Percentiles rank a stretch among this genome's conserved stretches.
Conservation (phyloP, 495 filamentous ascomycete species). For the Paragyromitra xinjiangensis region DNA sequence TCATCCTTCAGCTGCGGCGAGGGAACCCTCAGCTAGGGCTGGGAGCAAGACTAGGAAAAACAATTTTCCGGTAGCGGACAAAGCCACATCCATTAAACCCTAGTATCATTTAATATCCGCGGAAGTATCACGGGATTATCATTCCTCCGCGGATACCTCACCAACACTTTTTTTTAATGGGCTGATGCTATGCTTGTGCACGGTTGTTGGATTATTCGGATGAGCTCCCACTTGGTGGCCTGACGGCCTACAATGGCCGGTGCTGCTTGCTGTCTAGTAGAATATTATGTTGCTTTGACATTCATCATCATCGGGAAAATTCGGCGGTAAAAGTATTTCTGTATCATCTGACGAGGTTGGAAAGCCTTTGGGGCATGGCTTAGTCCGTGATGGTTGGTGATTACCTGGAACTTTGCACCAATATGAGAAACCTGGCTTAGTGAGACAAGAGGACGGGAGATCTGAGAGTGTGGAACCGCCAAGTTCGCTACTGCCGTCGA, state of each 20-base stretch:
- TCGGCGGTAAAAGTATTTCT: no score
- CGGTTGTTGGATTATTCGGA: no score
- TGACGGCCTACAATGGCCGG: no score
- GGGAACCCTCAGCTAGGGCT: neutral
- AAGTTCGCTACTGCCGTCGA: neutral
- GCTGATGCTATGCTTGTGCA: no score
- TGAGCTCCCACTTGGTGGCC: no score
- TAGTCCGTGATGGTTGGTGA: constrained; percentile 1
- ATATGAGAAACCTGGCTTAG: neutral
- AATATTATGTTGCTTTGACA: no score
- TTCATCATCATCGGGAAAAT: no score
- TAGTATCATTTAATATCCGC: no score
- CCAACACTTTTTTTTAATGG: no score
- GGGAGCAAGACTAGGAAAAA: constrained; percentile 20
- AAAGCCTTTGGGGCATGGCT: neutral
- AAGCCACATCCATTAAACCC: neutral
- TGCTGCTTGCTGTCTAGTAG: no score
- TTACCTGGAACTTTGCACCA: neutral
- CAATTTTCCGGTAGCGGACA: constrained; percentile 15
- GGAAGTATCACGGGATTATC: no score
- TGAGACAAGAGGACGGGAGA: constrained; percentile 12
- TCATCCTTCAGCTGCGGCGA: neutral
- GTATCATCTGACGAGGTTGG: neutral
- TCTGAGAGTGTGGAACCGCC: neutral
- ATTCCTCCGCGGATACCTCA: no score